These are phyloP conservation scores for Eudorina sp. DNA, from an alignment of 139 green algal genomes.

Conservation along the genomic window DNA sequence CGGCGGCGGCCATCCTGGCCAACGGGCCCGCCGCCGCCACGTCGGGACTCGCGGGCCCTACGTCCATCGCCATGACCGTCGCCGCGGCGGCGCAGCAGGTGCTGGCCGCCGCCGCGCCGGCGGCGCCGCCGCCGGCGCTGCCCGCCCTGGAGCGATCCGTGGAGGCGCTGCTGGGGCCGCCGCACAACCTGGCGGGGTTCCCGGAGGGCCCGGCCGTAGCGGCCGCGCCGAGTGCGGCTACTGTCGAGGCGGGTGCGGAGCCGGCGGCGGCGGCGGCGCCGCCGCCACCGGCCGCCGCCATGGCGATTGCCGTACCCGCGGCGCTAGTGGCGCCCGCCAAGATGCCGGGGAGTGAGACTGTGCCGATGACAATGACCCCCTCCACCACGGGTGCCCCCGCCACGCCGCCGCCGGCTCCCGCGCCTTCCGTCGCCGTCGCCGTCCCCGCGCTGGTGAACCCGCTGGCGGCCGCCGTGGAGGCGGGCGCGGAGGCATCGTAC, in stretches of 20 bases:
- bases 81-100: not conserved
- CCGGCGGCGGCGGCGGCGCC: not conserved
- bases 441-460: not conserved
- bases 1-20: not conserved
- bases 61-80: not conserved
- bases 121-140: not conserved
- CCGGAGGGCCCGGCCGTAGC: not conserved
- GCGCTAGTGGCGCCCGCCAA: no score
- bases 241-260: not conserved
- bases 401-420: not conserved
- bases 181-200: slow-evolving; percentile 49
- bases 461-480: not conserved
- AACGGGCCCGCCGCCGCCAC: not conserved
- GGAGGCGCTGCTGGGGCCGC: slow-evolving; percentile 37
- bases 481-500: slow-evolving; percentile 13
- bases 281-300: not conserved
- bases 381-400: no score
- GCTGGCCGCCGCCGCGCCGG: not conserved
- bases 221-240: not conserved
- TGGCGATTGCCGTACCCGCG: not conserved
- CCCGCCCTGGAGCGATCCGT: slow-evolving; percentile 49
- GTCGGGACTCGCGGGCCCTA: not conserved
- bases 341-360: no score
- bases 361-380: no score
- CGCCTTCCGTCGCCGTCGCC: not conserved